A percentile compares a stretch with the other conserved stretches of the same genome.
These are phyloP conservation scores for Chalara sp. DNA, from an alignment of 2,329 filamentous ascomycete species.

Conservation along the genomic window DNA sequence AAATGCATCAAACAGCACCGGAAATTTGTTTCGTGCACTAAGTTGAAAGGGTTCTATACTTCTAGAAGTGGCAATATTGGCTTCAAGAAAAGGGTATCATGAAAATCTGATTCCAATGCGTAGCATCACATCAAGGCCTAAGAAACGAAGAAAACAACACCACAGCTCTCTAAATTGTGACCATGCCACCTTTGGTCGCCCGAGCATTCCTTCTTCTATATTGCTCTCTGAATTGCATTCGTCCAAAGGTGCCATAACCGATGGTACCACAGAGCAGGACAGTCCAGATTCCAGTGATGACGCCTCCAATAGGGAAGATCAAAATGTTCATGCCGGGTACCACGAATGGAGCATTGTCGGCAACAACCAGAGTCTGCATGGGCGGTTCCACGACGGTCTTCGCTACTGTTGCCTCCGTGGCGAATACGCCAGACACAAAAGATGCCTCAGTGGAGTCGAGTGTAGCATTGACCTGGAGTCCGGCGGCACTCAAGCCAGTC, in stretches of 20 bases:
- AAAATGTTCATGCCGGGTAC: slow-evolving; percentile 62
- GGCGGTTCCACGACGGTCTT: slow-evolving; percentile 23
- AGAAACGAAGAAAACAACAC: too few species aligned
- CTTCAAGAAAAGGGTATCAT: too few species aligned
- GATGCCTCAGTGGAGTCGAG: slow-evolving; percentile 64
- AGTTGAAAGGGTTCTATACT: too few species aligned
- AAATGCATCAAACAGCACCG: too few species aligned
- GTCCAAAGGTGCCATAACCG: slow-evolving; percentile 58
- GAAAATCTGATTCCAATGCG: too few species aligned
- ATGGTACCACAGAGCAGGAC: slow-evolving; percentile 48
- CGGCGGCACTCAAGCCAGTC: slow-evolving; percentile 45
- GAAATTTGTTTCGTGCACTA: too few species aligned
- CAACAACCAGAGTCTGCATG: slow-evolving; percentile 26
- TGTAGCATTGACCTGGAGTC: slow-evolving; percentile 50
- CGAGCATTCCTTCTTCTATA: slow-evolving; percentile 47
- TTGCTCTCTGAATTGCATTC: slow-evolving; percentile 58
- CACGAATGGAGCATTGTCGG: slow-evolving; percentile 48
- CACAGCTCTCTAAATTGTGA: slow-evolving; percentile 16
- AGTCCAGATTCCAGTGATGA: slow-evolving; percentile 59
- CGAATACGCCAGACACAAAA: slow-evolving; percentile 67
- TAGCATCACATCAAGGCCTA: too few species aligned
- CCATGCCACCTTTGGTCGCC: slow-evolving; percentile 29
- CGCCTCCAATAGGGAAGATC: slow-evolving; percentile 63
- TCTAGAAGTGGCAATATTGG: too few species aligned
- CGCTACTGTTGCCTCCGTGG: slow-evolving; percentile 29